Percentiles rank a stretch among this genome's conserved stretches.
phyloP scores from a whole-genome alignment of 1,284 basidiomycete species.

The Afroboletus lepidellus region DNA sequence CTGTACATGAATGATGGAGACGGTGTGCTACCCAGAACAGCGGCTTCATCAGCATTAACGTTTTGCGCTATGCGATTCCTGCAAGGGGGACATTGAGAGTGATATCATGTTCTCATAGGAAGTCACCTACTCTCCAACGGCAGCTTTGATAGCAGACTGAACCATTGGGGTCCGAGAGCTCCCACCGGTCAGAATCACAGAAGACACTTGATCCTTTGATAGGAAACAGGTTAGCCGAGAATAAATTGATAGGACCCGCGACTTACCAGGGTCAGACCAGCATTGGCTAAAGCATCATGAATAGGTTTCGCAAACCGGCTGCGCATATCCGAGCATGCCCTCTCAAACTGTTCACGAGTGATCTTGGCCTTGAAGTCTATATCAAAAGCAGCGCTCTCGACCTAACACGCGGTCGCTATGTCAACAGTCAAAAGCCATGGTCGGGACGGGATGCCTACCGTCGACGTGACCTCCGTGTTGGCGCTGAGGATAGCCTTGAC shows the following conservation, averaged over 20 bases:
- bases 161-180: slow-evolving; percentile 90
- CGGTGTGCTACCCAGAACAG: slow-evolving; percentile 68
- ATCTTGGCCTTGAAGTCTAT: slow-evolving; percentile 86
- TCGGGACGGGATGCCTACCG: slow-evolving; percentile 46
- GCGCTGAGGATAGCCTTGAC: slow-evolving; percentile 94
- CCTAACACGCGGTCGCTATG: slow-evolving; percentile 38
- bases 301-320: slow-evolving; percentile 73
- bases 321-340: slow-evolving; percentile 61
- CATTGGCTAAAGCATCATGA: slow-evolving; percentile 68
- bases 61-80: slow-evolving; percentile 86
- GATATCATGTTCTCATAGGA: not conserved
- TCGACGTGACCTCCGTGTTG: slow-evolving; percentile 76
- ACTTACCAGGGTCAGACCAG: slow-evolving; percentile 64
- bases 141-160: slow-evolving; percentile 73
- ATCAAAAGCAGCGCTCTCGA: slow-evolving; percentile 89
- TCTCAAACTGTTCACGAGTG: slow-evolving; percentile 78
- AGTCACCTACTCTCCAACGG: slow-evolving; percentile 68
- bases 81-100: slow-evolving; percentile 13
- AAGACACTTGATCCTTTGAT: slow-evolving; percentile 73
- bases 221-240: slow-evolving; percentile 3
- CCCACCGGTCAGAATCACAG: slow-evolving; percentile 91
- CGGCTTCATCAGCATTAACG: slow-evolving; percentile 97
- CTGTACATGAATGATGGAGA: not conserved
- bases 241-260: not conserved
- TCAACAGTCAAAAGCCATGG: not conserved